Evolutionary conservation across 2,329 filamentous ascomycete species (phyloP).

Genomic region (Aspergillus ochraceus): DNA sequence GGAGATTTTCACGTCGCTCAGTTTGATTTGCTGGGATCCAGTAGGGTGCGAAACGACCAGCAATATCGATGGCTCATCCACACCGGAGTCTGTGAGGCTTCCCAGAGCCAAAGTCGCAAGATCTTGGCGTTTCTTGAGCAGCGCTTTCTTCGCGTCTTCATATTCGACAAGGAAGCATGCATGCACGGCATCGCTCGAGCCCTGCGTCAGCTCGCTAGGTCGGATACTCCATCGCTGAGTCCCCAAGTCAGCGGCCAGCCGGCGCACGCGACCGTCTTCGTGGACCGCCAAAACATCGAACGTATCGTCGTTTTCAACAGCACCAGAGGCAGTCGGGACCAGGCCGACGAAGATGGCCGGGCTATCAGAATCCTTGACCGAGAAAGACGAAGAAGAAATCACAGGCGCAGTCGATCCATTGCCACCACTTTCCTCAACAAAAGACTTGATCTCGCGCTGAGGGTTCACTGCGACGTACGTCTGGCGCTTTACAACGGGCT

Average conservation of each 20-base stretch:
- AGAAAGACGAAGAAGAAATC: constrained; percentile 42
- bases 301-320: constrained; percentile 27
- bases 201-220: constrained; percentile 33
- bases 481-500: constrained; percentile 49
- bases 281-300: constrained; percentile 46
- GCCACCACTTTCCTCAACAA: constrained; percentile 49
- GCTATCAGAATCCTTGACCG: constrained; percentile 38
- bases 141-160: constrained; percentile 41
- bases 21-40: constrained; percentile 26
- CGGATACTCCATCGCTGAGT: constrained; percentile 41
- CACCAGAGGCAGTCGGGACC: constrained; percentile 28
- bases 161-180: constrained; percentile 41
- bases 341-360: constrained; percentile 41
- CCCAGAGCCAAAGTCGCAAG: constrained; percentile 38
- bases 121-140: constrained; percentile 43
- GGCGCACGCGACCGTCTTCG: constrained; percentile 43
- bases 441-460: constrained; percentile 55
- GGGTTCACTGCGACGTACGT: constrained; percentile 57
- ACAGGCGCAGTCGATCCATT: constrained; percentile 31
- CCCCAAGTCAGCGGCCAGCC: constrained; percentile 41
- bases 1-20: constrained; percentile 39
- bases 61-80: constrained; percentile 37
- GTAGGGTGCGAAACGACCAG: constrained; percentile 42
- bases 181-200: constrained; percentile 30
- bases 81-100: constrained; percentile 27